These are phyloP conservation scores for Nakaseomyces uthaithaninus DNA, from an alignment of 1,139 yeast species.

Conservation along the genomic window DNA sequence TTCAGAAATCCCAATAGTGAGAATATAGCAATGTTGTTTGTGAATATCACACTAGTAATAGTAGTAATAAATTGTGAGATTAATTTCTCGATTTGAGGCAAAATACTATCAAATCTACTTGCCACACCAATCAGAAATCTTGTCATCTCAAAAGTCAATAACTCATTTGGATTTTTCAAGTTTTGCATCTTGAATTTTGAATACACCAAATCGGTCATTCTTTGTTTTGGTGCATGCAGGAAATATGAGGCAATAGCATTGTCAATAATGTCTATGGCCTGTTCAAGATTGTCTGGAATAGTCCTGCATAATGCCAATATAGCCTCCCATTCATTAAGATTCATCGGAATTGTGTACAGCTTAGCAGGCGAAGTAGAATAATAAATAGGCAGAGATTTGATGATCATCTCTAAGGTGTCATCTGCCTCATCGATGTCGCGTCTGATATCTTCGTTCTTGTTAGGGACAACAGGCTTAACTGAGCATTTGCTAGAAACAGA, in stretches of 20 bases:
- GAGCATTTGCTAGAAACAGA: slow-evolving; percentile 23
- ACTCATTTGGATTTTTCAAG: slow-evolving; percentile 39
- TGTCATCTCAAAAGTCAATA: slow-evolving; percentile 32
- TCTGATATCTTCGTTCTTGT: slow-evolving; percentile 14
- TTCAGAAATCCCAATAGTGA: slow-evolving; percentile 29
- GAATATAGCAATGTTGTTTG: slow-evolving; percentile 24
- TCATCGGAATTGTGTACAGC: slow-evolving; percentile 37
- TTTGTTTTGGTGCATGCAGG: slow-evolving; percentile 50
- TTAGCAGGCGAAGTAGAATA: slow-evolving; percentile 24
- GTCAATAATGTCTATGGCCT: slow-evolving; percentile 45
- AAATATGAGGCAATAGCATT: slow-evolving; percentile 50
- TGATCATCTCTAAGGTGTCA: slow-evolving; percentile 17
- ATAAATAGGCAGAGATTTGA: slow-evolving; percentile 25
- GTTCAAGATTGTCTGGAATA: slow-evolving; percentile 36
- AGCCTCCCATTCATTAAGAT: slow-evolving; percentile 59
- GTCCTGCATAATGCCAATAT: slow-evolving; percentile 55
- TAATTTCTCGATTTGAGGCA: slow-evolving; percentile 16
- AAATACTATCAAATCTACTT: slow-evolving; percentile 30
- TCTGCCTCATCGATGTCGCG: slow-evolving; percentile 5
- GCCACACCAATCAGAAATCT: slow-evolving; percentile 32
- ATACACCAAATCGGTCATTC: slow-evolving; percentile 41
- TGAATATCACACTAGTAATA: slow-evolving; percentile 19
- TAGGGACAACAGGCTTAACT: not conserved
- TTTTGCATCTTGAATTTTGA: slow-evolving; percentile 38
- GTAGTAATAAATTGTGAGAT: slow-evolving; percentile 28